Percentiles rank a stretch among this genome's conserved stretches.
These are phyloP conservation scores for Paramecium biaurelia DNA, from an alignment of 73 alveolate species.

Conservation along the genomic window DNA sequence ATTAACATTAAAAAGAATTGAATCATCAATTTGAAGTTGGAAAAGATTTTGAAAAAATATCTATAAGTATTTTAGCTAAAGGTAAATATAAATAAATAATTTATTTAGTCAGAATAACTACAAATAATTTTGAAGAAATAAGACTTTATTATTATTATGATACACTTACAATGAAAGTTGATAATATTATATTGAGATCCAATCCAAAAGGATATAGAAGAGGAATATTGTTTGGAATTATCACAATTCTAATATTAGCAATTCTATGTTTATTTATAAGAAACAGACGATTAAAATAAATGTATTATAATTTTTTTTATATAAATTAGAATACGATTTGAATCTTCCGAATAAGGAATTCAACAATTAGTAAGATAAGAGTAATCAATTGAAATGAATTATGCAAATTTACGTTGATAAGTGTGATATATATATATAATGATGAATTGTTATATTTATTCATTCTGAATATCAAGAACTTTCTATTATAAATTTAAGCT, in stretches of 20 bases:
- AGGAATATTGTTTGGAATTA: neutral
- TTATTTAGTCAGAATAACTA: neutral
- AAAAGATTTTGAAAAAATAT: neutral
- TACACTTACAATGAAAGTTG: neutral
- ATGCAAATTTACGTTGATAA: neutral
- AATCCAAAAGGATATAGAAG: neutral
- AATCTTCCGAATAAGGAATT: neutral
- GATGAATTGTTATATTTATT: neutral
- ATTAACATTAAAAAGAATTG: neutral
- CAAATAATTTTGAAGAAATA: neutral
- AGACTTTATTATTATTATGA: neutral
- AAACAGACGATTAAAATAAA: neutral
- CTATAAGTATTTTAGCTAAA: neutral
- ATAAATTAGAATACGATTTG: neutral
- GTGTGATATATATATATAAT: neutral
- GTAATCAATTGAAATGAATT: slow-evolving; percentile 1
- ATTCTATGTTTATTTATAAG: neutral
- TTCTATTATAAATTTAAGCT: neutral
- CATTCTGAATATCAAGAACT: neutral
- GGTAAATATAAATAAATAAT: neutral
- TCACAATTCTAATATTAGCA: neutral
- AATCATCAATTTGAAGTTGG: neutral
- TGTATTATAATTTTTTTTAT: neutral
- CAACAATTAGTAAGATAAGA: neutral
- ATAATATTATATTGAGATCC: neutral